Evolutionary conservation across 2,329 filamentous ascomycete species (phyloP), one percentile per base, ranked within the genome.

Genomic region (Exophiala viscosa): DNA sequence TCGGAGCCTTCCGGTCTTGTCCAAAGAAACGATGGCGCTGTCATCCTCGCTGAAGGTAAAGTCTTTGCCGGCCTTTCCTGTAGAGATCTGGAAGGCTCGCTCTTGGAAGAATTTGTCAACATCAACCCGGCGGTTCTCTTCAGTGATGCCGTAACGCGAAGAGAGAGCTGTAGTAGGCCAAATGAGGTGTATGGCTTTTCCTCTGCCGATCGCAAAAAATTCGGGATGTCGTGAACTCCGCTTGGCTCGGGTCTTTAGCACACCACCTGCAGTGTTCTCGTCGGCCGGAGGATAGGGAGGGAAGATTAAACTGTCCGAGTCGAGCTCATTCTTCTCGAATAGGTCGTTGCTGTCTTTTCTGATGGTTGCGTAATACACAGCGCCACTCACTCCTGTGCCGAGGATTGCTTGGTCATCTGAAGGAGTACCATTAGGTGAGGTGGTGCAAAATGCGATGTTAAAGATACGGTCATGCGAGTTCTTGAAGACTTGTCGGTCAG

Each of bases 1-100:
- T 72, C 95, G 93, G 73, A 97, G 86, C 57, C 90, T 86, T 43
- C 93, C 95, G 54, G 90, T 92, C 76, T 99, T 99, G 70, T 99
- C 95, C 47, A 99, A 82, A 44, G 92, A 96, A 42, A 95, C 91
- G 62, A 99, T 90, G 36, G 92, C 85, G 1, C 87, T 88, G 69
- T 99, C 93, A 69, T 99, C 93, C 69, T 95, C 91, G 70, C 92
- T 96, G 73, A 99, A 99, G 42, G 86, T 87, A 69, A 99, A 99
- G 69, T 99, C 93, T 71, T 99, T 99, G 59, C 91, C 93, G 60
- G 93, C 92, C 76, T 99, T 99, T 62, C 92, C 93, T 57, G 91
- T 97, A 62, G 92, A 90, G 71, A 99, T 96, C 72, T 91, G 95
- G 60, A 97, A 76, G 44, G 88, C 88, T 65, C 88, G 91, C 67